Base-by-base conservation (phyloP, 164 flowering plant species). In the Aristolochia fimbriata region DNA sequence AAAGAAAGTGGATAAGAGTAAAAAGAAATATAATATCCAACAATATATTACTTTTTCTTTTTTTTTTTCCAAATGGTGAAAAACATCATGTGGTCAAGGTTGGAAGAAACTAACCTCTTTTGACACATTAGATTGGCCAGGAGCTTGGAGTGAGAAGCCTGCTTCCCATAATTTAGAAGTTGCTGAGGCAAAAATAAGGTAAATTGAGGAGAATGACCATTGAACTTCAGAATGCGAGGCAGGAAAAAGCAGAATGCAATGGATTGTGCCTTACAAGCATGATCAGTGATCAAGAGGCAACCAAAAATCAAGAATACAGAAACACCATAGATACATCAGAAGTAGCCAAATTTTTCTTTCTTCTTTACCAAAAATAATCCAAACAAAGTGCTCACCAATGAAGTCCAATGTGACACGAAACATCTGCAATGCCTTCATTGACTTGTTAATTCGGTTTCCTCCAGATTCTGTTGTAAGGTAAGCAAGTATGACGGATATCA, bases 341-440 rank as follows among this genome's bases (percentile, higher is more conserved):
- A n/a, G 3, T 17, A 52, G 3, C 56, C 27, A 23, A 15, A 47
- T 47, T 6, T 8, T 52, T 22, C 15, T 9, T 23, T 8, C 4
- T 9, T 24, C 14, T 31, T 57, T 3, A 10, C 21, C 58, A 62
- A 41, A n/a, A 48, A 54, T 21, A 46, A 21, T 53, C 20, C 25
- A 45, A 62, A 31, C 22, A 19, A 55, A 31, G 23, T 6, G 23
- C 80, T 55, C 79, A 90, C 99, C 96, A 62, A 93, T 82, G 72
- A 86, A 90, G 64, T 80, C 77, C 71, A 88, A 37, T 4, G 86
- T 81, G 33, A 80, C 68, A 51, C 93, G 95, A 66, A 90, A 75
- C 51, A 90, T 88, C 69, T 85, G 88, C 76, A 85, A 63, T 59
- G 85, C 70, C 33, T 76, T 88, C 96, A 93, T 82, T 17, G 88